Conservation (phyloP, 768 basidiomycete species). For the Termitomyces sp. region DNA sequence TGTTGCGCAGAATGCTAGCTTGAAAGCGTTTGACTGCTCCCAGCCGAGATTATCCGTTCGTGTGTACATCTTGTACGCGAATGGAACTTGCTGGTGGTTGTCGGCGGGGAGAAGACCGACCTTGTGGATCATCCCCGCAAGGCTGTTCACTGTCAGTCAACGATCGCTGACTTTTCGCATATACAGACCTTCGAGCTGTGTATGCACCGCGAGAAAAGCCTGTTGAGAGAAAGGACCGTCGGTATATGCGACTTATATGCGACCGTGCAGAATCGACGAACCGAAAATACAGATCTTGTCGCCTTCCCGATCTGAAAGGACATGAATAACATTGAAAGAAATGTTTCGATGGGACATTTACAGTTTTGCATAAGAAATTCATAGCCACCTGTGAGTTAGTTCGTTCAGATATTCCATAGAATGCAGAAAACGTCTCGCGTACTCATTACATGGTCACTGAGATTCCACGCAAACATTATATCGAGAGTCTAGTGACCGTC, state of each 20-base stretch:
- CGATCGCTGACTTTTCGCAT: background rate
- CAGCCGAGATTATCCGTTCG: constrained; percentile 45
- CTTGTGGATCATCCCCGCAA: constrained; percentile 52
- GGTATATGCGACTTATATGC: background rate
- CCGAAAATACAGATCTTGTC: constrained; percentile 67
- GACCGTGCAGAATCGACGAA: constrained; percentile 10
- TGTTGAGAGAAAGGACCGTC: constrained; percentile 6
- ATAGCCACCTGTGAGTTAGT: constrained; percentile 39
- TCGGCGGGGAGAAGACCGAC: constrained; percentile 44
- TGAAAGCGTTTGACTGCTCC: constrained; percentile 51
- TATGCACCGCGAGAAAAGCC: constrained; percentile 66
- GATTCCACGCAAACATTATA: constrained; percentile 45
- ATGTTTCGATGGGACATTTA: constrained; percentile 11
- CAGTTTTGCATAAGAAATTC: constrained; percentile 60
- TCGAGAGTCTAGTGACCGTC: constrained; percentile 36
- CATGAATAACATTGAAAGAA: background rate
- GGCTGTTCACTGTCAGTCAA: constrained; percentile 18
- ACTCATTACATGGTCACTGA: constrained; percentile 49
- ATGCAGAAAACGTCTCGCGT: constrained; percentile 9
- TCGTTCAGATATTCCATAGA: background rate
- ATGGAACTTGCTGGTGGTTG: constrained; percentile 55
- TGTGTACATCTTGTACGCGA: constrained; percentile 62
- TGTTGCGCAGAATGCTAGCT: constrained; percentile 48
- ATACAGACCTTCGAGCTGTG: constrained; percentile 46
- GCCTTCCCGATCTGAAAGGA: constrained; percentile 37